These are phyloP conservation scores for Xylaria arbuscula DNA, from an alignment of 2,329 filamentous ascomycete species.

Conservation along the genomic window DNA sequence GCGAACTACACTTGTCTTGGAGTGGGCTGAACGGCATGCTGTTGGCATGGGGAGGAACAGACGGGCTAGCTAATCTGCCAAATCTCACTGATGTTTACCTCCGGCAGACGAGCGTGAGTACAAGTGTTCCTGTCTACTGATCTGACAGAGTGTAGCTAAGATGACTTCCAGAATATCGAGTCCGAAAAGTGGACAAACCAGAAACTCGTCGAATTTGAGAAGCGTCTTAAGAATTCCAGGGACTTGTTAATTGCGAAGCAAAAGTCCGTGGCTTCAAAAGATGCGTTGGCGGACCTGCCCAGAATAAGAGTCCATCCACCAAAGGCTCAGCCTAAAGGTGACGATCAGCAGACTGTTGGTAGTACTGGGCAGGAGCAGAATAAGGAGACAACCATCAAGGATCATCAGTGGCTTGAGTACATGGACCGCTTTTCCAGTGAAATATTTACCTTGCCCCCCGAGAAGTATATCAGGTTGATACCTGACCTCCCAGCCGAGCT, in stretches of 20 bases:
- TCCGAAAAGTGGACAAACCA: background rate
- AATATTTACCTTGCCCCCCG: background rate
- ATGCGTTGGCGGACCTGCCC: background rate
- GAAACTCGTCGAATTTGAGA: background rate
- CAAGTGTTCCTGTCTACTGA: background rate
- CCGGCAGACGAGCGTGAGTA: background rate
- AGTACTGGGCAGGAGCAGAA: background rate
- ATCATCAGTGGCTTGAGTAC: background rate
- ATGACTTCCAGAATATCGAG: background rate
- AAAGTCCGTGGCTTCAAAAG: no score
- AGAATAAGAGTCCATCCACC: background rate
- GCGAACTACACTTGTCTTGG: background rate
- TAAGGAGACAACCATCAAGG: background rate
- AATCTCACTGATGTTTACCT: background rate
- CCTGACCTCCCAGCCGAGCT: background rate
- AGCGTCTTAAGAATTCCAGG: no score
- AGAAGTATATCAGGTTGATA: background rate
- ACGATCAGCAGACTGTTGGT: background rate
- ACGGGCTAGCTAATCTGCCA: background rate
- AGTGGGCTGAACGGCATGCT: background rate
- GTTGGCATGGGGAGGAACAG: background rate
- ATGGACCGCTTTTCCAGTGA: background rate
- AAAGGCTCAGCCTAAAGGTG: background rate
- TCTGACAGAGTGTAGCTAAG: background rate
- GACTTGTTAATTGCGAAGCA: no score